phyloP scores from a whole-genome alignment of 108 stramenopile genomes.

The Heterococcus sp. region DNA sequence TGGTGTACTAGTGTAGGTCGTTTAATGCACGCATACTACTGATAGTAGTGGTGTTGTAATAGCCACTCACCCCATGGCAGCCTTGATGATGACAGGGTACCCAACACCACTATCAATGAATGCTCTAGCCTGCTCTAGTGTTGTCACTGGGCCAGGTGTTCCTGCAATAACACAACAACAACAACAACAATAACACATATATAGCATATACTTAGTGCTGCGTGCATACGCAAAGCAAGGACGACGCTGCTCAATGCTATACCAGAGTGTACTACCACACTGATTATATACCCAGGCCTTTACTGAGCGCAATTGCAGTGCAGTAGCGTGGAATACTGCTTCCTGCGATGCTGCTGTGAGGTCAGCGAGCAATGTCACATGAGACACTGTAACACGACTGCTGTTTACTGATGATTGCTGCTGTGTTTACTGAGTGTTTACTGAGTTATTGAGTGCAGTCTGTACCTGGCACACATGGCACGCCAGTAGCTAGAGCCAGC shows the following conservation, averaged over 20 bases:
- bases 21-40: too few relatives aligned
- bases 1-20: too few relatives aligned
- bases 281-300: too few relatives aligned
- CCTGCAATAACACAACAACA: not conserved
- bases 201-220: not conserved
- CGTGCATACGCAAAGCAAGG: not conserved
- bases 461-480: conserved; percentile 89
- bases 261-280: too few relatives aligned
- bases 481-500: conserved; percentile 70
- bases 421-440: too few relatives aligned
- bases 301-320: not conserved
- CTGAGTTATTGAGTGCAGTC: not conserved
- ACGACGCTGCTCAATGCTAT: too few relatives aligned
- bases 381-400: not conserved
- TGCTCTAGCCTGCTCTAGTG: conserved; percentile 65
- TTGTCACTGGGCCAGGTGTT: conserved; percentile 76
- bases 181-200: not conserved
- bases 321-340: not conserved
- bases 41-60: too few relatives aligned
- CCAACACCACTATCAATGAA: conserved; percentile 69
- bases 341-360: not conserved
- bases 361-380: not conserved
- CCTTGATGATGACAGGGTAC: conserved; percentile 95
- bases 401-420: not conserved
- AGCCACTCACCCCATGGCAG: conserved; percentile 68